These are phyloP conservation scores for Tetrahymena thermophila DNA, from an alignment of 73 alveolate genomes.

Conservation along the genomic window DNA sequence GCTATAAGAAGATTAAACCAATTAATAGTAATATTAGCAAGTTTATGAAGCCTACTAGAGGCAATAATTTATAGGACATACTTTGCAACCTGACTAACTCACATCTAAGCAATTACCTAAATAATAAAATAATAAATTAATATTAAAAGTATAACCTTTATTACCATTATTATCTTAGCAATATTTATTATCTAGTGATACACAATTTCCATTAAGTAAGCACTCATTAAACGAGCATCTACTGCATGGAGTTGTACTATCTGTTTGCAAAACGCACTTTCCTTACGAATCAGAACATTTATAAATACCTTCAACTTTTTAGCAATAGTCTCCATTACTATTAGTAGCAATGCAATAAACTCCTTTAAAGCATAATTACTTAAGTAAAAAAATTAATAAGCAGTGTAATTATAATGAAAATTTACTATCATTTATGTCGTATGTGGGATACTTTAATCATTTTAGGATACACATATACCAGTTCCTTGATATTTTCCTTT, in stretches of 20 bases:
- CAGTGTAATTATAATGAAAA: not conserved
- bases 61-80: not conserved
- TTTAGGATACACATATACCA: not conserved
- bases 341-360: not conserved
- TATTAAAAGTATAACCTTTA: not conserved
- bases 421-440: not conserved
- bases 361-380: not conserved
- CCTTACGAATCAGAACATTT: not conserved
- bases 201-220: not conserved
- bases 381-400: not conserved
- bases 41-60: not conserved
- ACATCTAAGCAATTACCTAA: not conserved
- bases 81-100: not conserved
- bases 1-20: not conserved
- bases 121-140: not conserved
- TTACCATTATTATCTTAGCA: not conserved
- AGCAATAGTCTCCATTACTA: not conserved
- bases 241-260: not conserved
- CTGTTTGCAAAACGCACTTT: not conserved
- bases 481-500: not conserved
- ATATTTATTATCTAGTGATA: not conserved
- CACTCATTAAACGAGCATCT: not conserved
- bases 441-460: not conserved
- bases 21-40: not conserved
- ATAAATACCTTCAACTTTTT: not conserved